Conservation (phyloP, 768 basidiomycete species). For the Phaffia tasmanica region DNA sequence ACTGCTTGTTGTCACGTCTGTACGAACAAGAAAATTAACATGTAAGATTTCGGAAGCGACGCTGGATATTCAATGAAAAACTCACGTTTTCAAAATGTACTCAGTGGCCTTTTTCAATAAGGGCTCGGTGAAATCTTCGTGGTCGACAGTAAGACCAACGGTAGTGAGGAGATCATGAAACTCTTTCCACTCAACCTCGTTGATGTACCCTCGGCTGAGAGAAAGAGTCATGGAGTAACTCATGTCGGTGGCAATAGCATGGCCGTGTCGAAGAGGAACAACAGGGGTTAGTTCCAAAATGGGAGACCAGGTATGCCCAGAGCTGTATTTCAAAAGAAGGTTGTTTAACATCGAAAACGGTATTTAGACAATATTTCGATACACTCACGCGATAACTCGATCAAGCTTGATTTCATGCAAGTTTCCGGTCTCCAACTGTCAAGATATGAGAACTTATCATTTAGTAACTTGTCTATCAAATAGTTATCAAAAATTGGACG, state of each 20-base stretch:
- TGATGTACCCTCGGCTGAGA: constrained; percentile 36
- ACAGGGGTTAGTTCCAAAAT: constrained; percentile 37
- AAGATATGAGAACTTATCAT: neutral
- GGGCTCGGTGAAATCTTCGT: constrained; percentile 36
- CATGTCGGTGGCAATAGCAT: constrained; percentile 40
- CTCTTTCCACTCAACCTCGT: constrained; percentile 37
- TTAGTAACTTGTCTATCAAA: too few relatives aligned
- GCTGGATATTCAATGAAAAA: neutral
- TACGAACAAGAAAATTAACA: constrained; percentile 6
- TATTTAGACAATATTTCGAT: constrained; percentile 9
- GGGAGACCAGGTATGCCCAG: constrained; percentile 33
- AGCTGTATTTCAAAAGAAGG: neutral
- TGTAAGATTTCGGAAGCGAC: too few relatives aligned
- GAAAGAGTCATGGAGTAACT: constrained; percentile 39
- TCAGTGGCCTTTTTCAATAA: constrained; percentile 36
- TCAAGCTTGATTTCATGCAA: constrained; percentile 39
- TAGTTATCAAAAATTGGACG: neutral
- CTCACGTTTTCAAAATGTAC: constrained; percentile 34
- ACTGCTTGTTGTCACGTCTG: constrained; percentile 37
- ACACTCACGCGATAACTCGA: constrained; percentile 39
- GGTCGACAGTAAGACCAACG: constrained; percentile 38
- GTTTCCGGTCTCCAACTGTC: constrained; percentile 38
- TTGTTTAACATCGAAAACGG: too few relatives aligned
- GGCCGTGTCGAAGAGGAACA: constrained; percentile 38
- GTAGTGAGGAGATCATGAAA: constrained; percentile 35